Evolutionary conservation across 2,329 filamentous ascomycete genomes (phyloP).

Genomic region (Stemphylium beticola): DNA sequence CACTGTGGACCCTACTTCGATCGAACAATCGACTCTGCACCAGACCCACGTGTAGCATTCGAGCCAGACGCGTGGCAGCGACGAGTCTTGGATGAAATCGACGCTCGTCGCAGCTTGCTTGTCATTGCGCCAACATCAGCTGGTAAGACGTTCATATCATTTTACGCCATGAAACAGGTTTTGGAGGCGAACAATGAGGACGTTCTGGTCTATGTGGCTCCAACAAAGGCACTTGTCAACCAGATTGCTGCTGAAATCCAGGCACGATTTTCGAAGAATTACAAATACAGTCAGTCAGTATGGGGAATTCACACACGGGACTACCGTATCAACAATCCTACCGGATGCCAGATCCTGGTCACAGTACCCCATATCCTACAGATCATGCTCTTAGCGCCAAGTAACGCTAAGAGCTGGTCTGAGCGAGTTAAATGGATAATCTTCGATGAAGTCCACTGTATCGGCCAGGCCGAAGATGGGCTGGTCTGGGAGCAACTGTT

Average conservation of each 20-base stretch:
- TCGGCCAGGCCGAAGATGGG: slow-evolving; percentile 77
- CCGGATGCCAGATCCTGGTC: slow-evolving; percentile 75
- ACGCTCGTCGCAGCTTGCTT: slow-evolving; percentile 72
- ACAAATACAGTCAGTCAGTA: slow-evolving; percentile 67
- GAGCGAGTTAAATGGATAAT: slow-evolving; percentile 74
- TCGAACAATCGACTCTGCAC: slow-evolving; percentile 71
- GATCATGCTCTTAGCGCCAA: slow-evolving; percentile 71
- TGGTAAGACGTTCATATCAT: slow-evolving; percentile 84
- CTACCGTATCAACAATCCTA: slow-evolving; percentile 74
- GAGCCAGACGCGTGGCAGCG: slow-evolving; percentile 79
- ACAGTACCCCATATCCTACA: slow-evolving; percentile 81
- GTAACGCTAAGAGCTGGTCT: slow-evolving; percentile 74
- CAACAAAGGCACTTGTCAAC: slow-evolving; percentile 82
- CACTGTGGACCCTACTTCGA: slow-evolving; percentile 77
- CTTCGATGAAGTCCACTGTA: slow-evolving; percentile 83
- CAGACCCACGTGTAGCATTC: slow-evolving; percentile 74
- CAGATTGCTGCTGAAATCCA: slow-evolving; percentile 82
- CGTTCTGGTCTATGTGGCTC: slow-evolving; percentile 78
- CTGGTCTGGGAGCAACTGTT: slow-evolving; percentile 80
- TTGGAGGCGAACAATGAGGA: slow-evolving; percentile 71
- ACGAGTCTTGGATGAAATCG: slow-evolving; percentile 74
- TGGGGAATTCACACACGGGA: slow-evolving; percentile 83
- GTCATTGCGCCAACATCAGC: slow-evolving; percentile 80
- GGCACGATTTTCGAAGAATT: slow-evolving; percentile 72
- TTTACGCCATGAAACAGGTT: slow-evolving; percentile 82